Conservation (phyloP, 129 eudicot species). For the Oenanthe sinensis region DNA sequence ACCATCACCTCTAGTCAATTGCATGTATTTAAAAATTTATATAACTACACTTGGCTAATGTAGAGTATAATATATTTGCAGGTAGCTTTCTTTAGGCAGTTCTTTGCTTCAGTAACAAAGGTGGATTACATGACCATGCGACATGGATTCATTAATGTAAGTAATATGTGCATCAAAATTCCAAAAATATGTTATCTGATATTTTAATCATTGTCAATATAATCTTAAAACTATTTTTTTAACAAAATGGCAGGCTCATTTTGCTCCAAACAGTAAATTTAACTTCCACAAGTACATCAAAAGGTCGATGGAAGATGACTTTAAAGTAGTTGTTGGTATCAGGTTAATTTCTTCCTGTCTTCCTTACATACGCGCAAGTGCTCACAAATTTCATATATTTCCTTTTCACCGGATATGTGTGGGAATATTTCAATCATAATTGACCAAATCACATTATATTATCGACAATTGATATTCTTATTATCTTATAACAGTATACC, state of each 20-base stretch:
- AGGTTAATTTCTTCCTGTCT: constrained; percentile 26
- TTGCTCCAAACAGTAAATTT: constrained; percentile 33
- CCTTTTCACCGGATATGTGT: too few relatives aligned
- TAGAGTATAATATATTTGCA: background rate
- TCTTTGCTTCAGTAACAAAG: constrained; percentile 48
- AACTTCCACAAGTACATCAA: constrained; percentile 52
- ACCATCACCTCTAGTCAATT: background rate
- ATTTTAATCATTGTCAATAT: background rate
- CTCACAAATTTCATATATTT: too few relatives aligned
- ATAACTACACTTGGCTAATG: background rate
- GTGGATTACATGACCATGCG: constrained; percentile 52
- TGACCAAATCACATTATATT: background rate
- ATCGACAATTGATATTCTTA: background rate
- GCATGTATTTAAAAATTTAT: background rate
- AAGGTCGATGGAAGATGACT: constrained; percentile 50
- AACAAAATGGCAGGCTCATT: constrained; percentile 34
- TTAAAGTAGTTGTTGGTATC: constrained; percentile 44
- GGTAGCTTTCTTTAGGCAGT: constrained; percentile 38
- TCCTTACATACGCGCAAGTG: too few relatives aligned
- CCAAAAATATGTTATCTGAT: background rate
- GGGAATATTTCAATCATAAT: too few relatives aligned
- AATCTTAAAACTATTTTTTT: background rate
- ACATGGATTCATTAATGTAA: constrained; percentile 49
- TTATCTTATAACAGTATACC: constrained; percentile 39
- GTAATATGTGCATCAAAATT: background rate